A percentile compares a stretch with the other conserved stretches of the same genome.
Evolutionary conservation across 2,329 filamentous ascomycete species (phyloP).

Genomic region (Annulohypoxylon truncatum): DNA sequence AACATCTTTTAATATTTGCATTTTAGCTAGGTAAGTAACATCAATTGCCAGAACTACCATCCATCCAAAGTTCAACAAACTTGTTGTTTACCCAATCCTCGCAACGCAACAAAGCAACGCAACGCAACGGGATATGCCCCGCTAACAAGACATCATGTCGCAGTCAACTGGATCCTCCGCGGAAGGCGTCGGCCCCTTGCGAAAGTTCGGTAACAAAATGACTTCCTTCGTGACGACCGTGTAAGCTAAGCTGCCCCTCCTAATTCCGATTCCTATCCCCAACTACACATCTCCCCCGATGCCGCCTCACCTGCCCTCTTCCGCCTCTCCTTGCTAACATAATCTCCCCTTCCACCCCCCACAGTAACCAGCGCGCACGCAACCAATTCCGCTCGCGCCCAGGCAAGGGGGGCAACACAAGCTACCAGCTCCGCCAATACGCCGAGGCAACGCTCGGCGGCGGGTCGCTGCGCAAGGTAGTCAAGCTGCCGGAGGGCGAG

Average conservation of each 20-base stretch:
- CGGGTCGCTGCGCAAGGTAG: slow-evolving; percentile 93
- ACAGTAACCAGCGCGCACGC: slow-evolving; percentile 85
- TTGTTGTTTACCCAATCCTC: slow-evolving; percentile 1
- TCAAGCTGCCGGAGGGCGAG: slow-evolving; percentile 96
- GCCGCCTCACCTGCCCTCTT: neutral
- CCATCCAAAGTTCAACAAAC: neutral
- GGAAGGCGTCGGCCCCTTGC: slow-evolving; percentile 36
- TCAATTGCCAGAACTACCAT: neutral
- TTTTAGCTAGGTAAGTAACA: neutral
- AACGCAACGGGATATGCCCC: slow-evolving; percentile 21
- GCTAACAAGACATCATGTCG: slow-evolving; percentile 44
- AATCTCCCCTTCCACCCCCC: slow-evolving; percentile 37
- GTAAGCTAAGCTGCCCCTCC: slow-evolving; percentile 44
- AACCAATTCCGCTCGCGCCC: slow-evolving; percentile 91
- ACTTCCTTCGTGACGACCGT: slow-evolving; percentile 81
- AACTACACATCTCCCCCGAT: slow-evolving; percentile 47
- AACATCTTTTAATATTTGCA: neutral
- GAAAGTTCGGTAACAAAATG: slow-evolving; percentile 61
- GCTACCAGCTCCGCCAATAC: slow-evolving; percentile 96
- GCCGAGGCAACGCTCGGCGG: slow-evolving; percentile 96
- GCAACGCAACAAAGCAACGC: neutral
- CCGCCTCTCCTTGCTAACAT: slow-evolving; percentile 52
- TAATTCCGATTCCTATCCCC: slow-evolving; percentile 43
- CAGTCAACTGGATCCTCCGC: slow-evolving; percentile 28
- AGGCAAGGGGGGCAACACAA: slow-evolving; percentile 85